Percentiles rank a stretch among this genome's conserved stretches.
Conservation (phyloP, 2,329 filamentous ascomycete species). For the Arthrobotrys pseudoclavata region DNA sequence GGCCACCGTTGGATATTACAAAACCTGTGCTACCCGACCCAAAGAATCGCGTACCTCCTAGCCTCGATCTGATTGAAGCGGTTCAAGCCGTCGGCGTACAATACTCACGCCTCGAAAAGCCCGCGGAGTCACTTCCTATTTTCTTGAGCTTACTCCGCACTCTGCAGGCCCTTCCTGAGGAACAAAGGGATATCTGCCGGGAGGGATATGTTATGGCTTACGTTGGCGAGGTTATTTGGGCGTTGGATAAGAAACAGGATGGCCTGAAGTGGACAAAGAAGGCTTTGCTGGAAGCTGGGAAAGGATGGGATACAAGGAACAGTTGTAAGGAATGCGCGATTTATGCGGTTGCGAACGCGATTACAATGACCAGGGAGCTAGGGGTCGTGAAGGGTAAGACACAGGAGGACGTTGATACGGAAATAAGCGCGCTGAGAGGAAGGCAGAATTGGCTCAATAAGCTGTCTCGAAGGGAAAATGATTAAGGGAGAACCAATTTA, state of each 20-base stretch:
- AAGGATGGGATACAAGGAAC: conserved; percentile 55
- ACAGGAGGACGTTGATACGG: conserved; percentile 32
- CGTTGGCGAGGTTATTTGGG: conserved; percentile 63
- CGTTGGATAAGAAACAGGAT: conserved; percentile 61
- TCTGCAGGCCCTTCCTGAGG: conserved; percentile 42
- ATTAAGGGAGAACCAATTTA: conserved; percentile 4
- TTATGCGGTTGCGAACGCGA: conserved; percentile 62
- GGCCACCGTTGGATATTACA: conserved; percentile 23
- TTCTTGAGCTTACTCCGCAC: conserved; percentile 53
- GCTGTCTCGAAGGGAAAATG: conserved; percentile 35
- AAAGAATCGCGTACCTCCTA: conserved; percentile 27
- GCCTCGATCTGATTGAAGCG: conserved; percentile 44
- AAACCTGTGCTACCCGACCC: conserved; percentile 52
- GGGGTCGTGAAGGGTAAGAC: conserved; percentile 48
- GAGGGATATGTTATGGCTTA: conserved; percentile 62
- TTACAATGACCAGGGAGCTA: conserved; percentile 61
- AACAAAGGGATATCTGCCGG: conserved; percentile 61
- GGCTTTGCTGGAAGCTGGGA: conserved; percentile 60
- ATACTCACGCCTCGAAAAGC: conserved; percentile 41
- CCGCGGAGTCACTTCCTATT: conserved; percentile 49
- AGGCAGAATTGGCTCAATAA: conserved; percentile 50
- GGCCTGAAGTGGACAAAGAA: conserved; percentile 62
- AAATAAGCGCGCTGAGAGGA: conserved; percentile 51
- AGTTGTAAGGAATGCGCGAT: conserved; percentile 62
- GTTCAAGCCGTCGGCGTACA: conserved; percentile 44